These are phyloP conservation scores for Adansonia grandidieri DNA, from an alignment of 441 rosid genomes.

Conservation along the genomic window DNA sequence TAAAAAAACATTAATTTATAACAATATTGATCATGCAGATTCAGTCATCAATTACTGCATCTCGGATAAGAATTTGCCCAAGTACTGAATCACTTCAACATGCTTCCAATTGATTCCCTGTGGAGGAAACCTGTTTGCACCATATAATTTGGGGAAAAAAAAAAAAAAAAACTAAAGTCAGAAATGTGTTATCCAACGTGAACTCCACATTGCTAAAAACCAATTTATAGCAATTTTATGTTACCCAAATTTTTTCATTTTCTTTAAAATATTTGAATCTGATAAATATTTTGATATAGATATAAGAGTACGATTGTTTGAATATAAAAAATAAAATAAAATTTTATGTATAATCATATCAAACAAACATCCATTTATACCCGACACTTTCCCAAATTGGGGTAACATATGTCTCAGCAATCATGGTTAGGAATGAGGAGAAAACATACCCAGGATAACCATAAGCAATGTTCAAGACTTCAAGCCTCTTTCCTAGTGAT, in stretches of 20 bases:
- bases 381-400: too few relatives aligned
- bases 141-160: too few relatives aligned
- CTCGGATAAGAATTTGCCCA: conserved; percentile 12
- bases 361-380: too few relatives aligned
- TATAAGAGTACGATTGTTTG: too few relatives aligned
- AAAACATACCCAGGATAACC: conserved; percentile 29
- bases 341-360: too few relatives aligned
- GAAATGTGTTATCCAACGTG: background rate
- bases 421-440: background rate
- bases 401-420: background rate
- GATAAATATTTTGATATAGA: too few relatives aligned
- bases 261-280: too few relatives aligned
- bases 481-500: conserved; percentile 94
- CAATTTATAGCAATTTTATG: background rate
- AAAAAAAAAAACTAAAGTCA: too few relatives aligned
- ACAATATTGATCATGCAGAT: conserved; percentile 19
- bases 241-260: too few relatives aligned
- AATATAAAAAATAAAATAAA: too few relatives aligned
- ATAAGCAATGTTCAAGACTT: conserved; percentile 24
- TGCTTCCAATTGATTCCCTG: conserved; percentile 17
- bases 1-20: conserved; percentile 4
- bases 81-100: background rate
- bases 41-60: conserved; percentile 12
- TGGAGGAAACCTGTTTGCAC: background rate
- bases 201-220: background rate